Conservation (phyloP, 192 early-diverging fungal species). For the Mortierella alpina region DNA sequence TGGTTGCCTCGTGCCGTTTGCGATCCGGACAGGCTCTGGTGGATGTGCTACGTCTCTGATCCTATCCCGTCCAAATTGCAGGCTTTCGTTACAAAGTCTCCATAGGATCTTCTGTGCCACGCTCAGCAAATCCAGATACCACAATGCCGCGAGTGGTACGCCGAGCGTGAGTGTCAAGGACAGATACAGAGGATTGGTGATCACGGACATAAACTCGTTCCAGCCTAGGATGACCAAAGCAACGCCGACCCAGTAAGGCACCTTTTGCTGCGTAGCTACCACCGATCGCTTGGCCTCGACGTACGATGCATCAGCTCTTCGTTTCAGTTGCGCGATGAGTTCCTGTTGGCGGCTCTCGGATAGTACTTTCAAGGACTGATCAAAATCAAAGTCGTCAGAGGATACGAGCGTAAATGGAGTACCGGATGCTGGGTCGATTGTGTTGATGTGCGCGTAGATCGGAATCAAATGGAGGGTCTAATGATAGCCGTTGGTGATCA, state of each 20-base stretch:
- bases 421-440: slow-evolving; percentile 21
- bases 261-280: slow-evolving; percentile 84
- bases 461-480: slow-evolving; percentile 28
- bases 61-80: slow-evolving; percentile 21
- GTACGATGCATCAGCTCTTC: slow-evolving; percentile 89
- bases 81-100: slow-evolving; percentile 18
- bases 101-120: slow-evolving; percentile 13
- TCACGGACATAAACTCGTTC: slow-evolving; percentile 92
- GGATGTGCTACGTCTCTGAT: slow-evolving; percentile 24
- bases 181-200: slow-evolving; percentile 89
- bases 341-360: slow-evolving; percentile 71
- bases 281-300: slow-evolving; percentile 96
- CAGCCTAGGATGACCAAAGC: slow-evolving; percentile 82
- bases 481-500: neutral
- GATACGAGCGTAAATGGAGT: slow-evolving; percentile 20
- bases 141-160: slow-evolving; percentile 19
- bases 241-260: slow-evolving; percentile 90
- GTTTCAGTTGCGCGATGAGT: slow-evolving; percentile 80
- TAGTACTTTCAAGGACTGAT: slow-evolving; percentile 67
- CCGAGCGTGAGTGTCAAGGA: slow-evolving; percentile 30
- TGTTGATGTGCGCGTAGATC: slow-evolving; percentile 30
- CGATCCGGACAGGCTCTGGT: slow-evolving; percentile 3
- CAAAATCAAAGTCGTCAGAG: slow-evolving; percentile 65
- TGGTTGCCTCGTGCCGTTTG: neutral
- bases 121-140: slow-evolving; percentile 36